Conservation (phyloP, 2,329 filamentous ascomycete species). For the Rutstroemia sydowiana region DNA sequence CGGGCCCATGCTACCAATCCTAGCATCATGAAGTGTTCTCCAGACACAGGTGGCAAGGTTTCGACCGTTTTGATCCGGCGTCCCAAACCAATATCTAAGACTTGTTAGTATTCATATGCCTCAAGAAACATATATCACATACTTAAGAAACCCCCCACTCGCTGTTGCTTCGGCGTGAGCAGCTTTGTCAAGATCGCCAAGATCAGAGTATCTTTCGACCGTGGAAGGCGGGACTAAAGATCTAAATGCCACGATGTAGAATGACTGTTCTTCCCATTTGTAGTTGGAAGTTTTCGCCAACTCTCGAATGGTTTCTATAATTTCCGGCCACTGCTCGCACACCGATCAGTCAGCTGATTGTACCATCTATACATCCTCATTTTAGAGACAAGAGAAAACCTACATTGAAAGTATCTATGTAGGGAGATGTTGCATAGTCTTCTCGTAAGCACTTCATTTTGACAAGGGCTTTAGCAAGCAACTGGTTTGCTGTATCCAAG, state of each 20-base stretch:
- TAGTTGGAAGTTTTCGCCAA: conserved; percentile 42
- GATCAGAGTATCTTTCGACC: conserved; percentile 48
- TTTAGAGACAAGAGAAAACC: neutral
- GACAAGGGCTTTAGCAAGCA: conserved; percentile 66
- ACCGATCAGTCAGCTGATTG: too few relatives aligned
- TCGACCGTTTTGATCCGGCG: conserved; percentile 57
- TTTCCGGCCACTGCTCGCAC: conserved; percentile 49
- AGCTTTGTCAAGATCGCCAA: conserved; percentile 67
- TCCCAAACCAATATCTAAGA: conserved; percentile 77
- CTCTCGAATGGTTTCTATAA: conserved; percentile 50
- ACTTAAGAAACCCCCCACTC: conserved; percentile 78
- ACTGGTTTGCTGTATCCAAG: conserved; percentile 55
- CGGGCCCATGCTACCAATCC: conserved; percentile 49
- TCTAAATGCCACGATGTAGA: conserved; percentile 81
- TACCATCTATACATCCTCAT: too few relatives aligned
- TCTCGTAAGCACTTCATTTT: conserved; percentile 52
- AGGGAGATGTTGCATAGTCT: conserved; percentile 72
- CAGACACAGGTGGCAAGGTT: conserved; percentile 79
- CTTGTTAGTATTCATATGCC: conserved; percentile 5
- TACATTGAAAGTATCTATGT: conserved; percentile 65
- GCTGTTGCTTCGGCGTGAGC: conserved; percentile 74
- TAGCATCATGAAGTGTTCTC: conserved; percentile 53
- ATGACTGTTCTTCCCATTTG: conserved; percentile 54
- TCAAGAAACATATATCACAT: conserved; percentile 14
- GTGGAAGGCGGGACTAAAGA: conserved; percentile 62